Base-by-base conservation (phyloP, 345 rosid genomes). In the Moricandia arvensis region DNA sequence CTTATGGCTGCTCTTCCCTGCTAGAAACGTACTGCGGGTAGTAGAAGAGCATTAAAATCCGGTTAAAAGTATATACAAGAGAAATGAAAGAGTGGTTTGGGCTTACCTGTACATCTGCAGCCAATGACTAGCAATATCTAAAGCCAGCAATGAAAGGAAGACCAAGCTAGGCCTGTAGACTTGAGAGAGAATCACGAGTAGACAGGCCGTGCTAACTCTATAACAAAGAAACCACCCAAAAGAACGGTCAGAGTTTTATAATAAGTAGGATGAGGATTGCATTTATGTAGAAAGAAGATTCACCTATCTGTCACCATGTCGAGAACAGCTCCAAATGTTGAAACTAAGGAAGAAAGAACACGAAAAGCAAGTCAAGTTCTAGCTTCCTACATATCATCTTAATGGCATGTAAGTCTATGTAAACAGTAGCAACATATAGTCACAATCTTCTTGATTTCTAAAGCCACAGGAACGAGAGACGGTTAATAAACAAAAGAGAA, bases 281-380 rank as follows among this genome's bases (percentile, higher is more conserved):
- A 69, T 57, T 74, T 5, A 30, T 74, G 47, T 68, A 12, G 10
- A 0, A 27, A 69, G 15, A 72, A 76, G 59, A 54, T 63, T 54
- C 74, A 96, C 99, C 99, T 91, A 82, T 96, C 99, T 3, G 98
- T 93, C 61, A 96, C 89, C 98, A 96, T 96, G 83, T 96, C 99
- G 77, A 96, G 82, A 77, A 96, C 94, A 75, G 98, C 99, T 85
- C 97, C 99, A 80, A 96, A 91, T 45, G 99, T 96, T 34, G 99
- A 96, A 75, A 93, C 97, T 96, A 86, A 59, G 12, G 70, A 69
- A 69, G 69, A 45, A 54, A 59, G 71, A 76, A 30, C 70, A 30
- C 70, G 75, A 74, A 7, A 17, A n/a, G 27, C 1, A 30, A 35
- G 78, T 74, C 45, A 80, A 41, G 67, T 69, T 68, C 51, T 65